phyloP scores from a whole-genome alignment of 2,329 filamentous ascomycete species.

The Hymenoscyphus fructigenus region DNA sequence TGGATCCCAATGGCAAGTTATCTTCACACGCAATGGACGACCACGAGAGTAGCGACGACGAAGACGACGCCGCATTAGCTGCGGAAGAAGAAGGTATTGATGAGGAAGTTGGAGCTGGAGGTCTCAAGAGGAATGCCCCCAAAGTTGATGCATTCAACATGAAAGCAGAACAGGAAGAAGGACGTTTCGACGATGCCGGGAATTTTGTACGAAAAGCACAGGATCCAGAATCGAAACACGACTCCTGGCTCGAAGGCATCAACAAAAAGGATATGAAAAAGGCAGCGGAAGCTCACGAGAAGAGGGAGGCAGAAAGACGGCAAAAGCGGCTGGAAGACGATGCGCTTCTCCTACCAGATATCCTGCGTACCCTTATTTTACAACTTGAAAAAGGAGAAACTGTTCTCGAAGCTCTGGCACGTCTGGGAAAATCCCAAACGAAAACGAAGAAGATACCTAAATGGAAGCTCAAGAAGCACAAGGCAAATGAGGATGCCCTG shows the following conservation, averaged over 20 bases:
- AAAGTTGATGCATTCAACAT: constrained; percentile 97
- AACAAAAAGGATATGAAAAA: constrained; percentile 92
- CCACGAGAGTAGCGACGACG: constrained; percentile 56
- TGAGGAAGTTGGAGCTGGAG: constrained; percentile 85
- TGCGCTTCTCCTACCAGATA: constrained; percentile 67
- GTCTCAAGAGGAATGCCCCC: constrained; percentile 88
- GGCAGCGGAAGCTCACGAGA: constrained; percentile 84
- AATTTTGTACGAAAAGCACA: constrained; percentile 88
- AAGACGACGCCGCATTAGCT: constrained; percentile 72
- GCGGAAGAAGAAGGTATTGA: constrained; percentile 76
- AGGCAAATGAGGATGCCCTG: constrained; percentile 62
- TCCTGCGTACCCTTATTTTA: constrained; percentile 71
- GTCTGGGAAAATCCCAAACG: constrained; percentile 68
- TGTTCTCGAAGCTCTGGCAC: constrained; percentile 79
- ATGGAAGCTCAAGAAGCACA: constrained; percentile 70
- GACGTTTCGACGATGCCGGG: constrained; percentile 83
- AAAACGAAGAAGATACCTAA: constrained; percentile 61
- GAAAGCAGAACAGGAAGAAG: constrained; percentile 84
- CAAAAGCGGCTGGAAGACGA: constrained; percentile 74
- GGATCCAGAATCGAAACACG: constrained; percentile 87
- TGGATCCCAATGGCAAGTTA: constrained; percentile 53
- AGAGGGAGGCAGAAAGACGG: constrained; percentile 73
- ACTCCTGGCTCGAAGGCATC: constrained; percentile 87
- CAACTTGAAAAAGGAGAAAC: constrained; percentile 80
- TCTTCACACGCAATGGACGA: constrained; percentile 39